These are phyloP conservation scores for Pelargonium australe DNA, from an alignment of 441 rosid genomes.

Conservation along the genomic window DNA sequence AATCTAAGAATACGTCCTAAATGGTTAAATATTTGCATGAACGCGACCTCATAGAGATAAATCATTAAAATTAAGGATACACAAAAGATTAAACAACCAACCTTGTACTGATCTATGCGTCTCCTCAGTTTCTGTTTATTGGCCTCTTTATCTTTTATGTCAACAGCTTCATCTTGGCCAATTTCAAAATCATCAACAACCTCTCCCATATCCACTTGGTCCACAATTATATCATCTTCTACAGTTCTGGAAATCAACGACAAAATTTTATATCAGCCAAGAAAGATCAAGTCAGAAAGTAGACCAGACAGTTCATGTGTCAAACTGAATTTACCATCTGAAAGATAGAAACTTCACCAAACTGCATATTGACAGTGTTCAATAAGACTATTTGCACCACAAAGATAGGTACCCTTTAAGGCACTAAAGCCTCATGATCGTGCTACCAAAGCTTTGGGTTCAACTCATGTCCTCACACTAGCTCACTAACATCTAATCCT, in stretches of 20 bases:
- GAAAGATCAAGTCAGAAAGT: background rate
- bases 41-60: background rate
- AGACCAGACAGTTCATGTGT: background rate
- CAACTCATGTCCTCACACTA: no score
- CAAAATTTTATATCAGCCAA: background rate
- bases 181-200: constrained; percentile 79
- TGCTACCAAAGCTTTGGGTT: no score
- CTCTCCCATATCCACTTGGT: constrained; percentile 68
- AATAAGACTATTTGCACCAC: no score
- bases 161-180: constrained; percentile 82
- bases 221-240: constrained; percentile 81
- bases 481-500: no score
- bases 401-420: no score
- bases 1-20: no score
- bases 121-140: constrained; percentile 76
- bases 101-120: constrained; percentile 73
- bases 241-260: constrained; percentile 47
- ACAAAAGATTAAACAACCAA: constrained; percentile 18
- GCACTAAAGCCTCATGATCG: no score
- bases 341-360: no score
- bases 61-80: background rate
- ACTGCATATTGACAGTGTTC: no score
- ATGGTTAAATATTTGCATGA: background rate
- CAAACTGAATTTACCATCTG: no score
- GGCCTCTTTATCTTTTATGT: constrained; percentile 73